Conservation (phyloP, 352 stramenopile species). For the Globisporangium paroecandrum region DNA sequence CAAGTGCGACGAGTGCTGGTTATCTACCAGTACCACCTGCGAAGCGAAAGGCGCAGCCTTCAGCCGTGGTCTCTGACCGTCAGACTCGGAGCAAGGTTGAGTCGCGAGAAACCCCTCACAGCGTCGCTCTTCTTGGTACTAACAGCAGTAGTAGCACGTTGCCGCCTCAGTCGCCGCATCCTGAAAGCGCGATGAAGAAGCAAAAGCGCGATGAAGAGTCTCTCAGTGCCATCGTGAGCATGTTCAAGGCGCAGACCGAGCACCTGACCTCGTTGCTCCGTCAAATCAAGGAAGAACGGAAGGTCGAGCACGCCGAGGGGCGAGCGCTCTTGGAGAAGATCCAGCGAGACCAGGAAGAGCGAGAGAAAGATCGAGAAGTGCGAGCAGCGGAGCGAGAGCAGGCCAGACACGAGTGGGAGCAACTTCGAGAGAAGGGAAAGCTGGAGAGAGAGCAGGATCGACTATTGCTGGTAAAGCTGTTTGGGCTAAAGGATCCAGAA, state of each 20-base stretch:
- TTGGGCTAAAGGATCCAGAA: background rate
- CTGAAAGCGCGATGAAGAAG: background rate
- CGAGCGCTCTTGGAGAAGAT: background rate
- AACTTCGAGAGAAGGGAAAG: background rate
- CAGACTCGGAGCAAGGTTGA: background rate
- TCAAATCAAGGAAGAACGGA: slow-evolving; percentile 6
- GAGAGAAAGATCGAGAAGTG: background rate
- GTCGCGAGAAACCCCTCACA: background rate
- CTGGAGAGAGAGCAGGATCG: slow-evolving; percentile 3
- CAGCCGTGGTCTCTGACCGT: background rate
- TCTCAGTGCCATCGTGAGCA: background rate
- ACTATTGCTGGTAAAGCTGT: background rate
- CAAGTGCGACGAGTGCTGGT: background rate
- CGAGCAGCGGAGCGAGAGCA: slow-evolving; percentile 1
- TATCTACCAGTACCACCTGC: background rate
- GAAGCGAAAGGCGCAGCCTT: background rate
- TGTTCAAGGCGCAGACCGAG: slow-evolving; percentile 6
- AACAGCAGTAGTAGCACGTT: too few relatives aligned
- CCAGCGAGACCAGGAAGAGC: slow-evolving; percentile 6
- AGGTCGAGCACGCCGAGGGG: background rate
- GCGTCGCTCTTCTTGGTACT: too few relatives aligned
- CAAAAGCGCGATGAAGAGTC: background rate
- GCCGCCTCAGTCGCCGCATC: background rate
- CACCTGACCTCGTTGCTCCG: background rate
- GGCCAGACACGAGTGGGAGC: background rate